phyloP scores from a whole-genome alignment of 768 basidiomycete genomes.

The Termitomyces sp. region DNA sequence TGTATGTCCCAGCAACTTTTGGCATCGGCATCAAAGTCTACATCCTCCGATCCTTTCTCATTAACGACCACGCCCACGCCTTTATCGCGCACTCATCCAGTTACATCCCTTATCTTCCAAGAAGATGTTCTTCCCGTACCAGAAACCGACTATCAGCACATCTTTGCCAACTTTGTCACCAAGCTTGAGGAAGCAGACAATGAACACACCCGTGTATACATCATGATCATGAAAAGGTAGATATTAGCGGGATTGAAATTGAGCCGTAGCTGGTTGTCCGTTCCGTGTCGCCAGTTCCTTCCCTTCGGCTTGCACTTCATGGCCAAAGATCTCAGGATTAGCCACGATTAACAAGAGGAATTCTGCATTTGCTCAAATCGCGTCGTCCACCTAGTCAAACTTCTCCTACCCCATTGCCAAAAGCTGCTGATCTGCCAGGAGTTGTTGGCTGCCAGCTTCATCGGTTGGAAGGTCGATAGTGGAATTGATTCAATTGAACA shows the following conservation, averaged over 20 bases:
- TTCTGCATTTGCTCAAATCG: constrained; percentile 76
- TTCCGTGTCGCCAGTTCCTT: constrained; percentile 12
- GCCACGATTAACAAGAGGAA: constrained; percentile 75
- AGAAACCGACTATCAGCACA: constrained; percentile 52
- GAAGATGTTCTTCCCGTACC: constrained; percentile 27
- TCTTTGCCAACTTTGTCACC: constrained; percentile 63
- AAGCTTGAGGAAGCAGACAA: constrained; percentile 59
- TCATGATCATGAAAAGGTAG: too few species aligned
- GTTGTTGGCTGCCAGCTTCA: constrained; percentile 52
- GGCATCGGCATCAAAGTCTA: constrained; percentile 34
- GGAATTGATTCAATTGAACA: neutral
- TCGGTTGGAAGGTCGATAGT: constrained; percentile 1
- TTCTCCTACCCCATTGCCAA: constrained; percentile 77
- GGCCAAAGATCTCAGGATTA: constrained; percentile 80
- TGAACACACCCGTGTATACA: too few species aligned
- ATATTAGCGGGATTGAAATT: neutral
- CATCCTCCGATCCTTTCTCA: constrained; percentile 48
- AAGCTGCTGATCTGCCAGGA: constrained; percentile 65
- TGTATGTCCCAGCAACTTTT: constrained; percentile 29
- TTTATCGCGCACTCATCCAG: constrained; percentile 34
- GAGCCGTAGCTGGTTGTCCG: constrained; percentile 9
- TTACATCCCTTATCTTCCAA: constrained; percentile 37
- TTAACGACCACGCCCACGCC: constrained; percentile 55
- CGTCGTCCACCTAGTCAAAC: constrained; percentile 75
- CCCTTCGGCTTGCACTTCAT: constrained; percentile 36